Evolutionary conservation across 139 green algal genomes (phyloP).

Genomic region (Mesostigma viride): DNA sequence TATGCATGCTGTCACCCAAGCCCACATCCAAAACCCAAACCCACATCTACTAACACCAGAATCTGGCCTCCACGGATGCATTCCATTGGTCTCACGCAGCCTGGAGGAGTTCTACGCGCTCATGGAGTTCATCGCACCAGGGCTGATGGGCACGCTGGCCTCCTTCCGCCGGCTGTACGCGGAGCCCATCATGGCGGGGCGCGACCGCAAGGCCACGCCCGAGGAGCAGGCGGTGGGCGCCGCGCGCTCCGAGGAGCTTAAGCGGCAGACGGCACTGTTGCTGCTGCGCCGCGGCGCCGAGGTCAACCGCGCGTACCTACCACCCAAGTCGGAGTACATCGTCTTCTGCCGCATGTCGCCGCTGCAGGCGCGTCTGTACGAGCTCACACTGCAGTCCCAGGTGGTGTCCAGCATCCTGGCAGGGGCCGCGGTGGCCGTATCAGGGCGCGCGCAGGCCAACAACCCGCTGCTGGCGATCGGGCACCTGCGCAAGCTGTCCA

Average conservation of each 20-base stretch:
- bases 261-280: conserved; percentile 75
- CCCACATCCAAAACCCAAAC: conserved; percentile 49
- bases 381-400: conserved; percentile 56
- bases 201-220: conserved; percentile 68
- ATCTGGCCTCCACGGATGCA: background rate
- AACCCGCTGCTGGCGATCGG: conserved; percentile 21
- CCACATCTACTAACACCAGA: no score
- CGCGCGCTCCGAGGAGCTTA: conserved; percentile 66
- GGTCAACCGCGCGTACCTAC: conserved; percentile 81
- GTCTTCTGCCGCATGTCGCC: conserved; percentile 22
- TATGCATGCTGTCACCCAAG: conserved; percentile 55
- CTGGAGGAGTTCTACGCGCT: conserved; percentile 64
- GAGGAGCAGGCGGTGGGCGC: conserved; percentile 39
- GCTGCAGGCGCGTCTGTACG: conserved; percentile 77
- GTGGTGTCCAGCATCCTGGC: no score
- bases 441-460: no score
- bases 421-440: no score
- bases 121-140: conserved; percentile 88
- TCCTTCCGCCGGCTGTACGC: conserved; percentile 58
- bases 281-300: conserved; percentile 89
- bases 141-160: conserved; percentile 61
- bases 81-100: conserved; percentile 44
- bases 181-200: conserved; percentile 51
- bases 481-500: conserved; percentile 87
- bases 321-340: conserved; percentile 71